Conservation (phyloP, 495 filamentous ascomycete genomes). For the Hypoxylon lienhwacheense region DNA sequence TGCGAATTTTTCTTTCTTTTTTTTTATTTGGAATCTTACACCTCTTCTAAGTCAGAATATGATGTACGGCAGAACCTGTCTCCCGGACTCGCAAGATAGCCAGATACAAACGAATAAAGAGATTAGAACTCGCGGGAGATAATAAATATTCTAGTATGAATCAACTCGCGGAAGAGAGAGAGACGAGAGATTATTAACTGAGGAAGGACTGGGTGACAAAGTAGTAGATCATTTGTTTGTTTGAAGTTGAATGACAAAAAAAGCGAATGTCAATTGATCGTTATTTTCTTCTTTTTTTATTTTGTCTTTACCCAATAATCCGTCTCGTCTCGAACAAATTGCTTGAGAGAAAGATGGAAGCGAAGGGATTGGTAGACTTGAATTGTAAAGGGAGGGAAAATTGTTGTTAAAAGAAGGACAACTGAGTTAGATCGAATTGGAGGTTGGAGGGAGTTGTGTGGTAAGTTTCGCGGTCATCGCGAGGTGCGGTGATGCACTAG, state of each 20-base stretch:
- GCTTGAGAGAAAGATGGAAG: constrained; percentile 1
- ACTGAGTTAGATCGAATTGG: constrained; percentile 32
- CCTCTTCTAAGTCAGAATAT: not conserved
- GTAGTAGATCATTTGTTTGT: too few relatives aligned
- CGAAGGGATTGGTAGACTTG: constrained; percentile 35
- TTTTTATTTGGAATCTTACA: not conserved
- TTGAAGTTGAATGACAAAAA: too few relatives aligned
- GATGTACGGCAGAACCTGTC: not conserved
- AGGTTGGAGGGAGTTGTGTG: constrained; percentile 43
- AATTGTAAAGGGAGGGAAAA: constrained; percentile 27
- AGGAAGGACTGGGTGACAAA: not conserved
- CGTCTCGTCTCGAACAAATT: too few relatives aligned
- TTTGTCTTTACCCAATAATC: too few relatives aligned
- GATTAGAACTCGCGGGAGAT: not conserved
- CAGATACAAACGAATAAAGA: not conserved
- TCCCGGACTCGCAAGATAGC: not conserved
- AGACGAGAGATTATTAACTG: not conserved
- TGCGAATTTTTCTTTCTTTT: too few relatives aligned
- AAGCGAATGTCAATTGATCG: too few relatives aligned
- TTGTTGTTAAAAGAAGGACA: constrained; percentile 15
- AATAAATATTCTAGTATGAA: not conserved
- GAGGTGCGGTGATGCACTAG: constrained; percentile 21
- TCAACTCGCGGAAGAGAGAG: not conserved
- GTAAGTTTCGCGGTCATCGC: constrained; percentile 24
- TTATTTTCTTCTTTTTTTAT: too few relatives aligned